phyloP scores from a whole-genome alignment of 2,329 filamentous ascomycete genomes.

The Penicillium sp. region DNA sequence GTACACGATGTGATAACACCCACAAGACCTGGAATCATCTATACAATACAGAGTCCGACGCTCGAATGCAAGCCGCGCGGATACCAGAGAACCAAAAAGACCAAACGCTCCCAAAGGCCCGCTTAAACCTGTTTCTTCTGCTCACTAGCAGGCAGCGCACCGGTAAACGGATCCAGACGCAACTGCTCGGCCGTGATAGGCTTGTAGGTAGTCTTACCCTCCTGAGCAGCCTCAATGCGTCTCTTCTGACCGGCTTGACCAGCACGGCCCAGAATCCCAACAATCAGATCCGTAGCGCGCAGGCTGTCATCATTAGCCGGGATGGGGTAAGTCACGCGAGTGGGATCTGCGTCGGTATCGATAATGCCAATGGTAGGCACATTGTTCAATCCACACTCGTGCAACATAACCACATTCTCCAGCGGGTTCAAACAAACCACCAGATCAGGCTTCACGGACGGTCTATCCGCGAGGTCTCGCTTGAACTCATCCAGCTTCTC shows the following conservation, averaged over 20 bases:
- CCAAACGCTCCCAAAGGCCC: not conserved
- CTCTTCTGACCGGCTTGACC: conserved; percentile 72
- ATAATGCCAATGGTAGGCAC: conserved; percentile 94
- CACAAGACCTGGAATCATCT: conserved; percentile 26
- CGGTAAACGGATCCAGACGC: conserved; percentile 27
- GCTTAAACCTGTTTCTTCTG: conserved; percentile 6
- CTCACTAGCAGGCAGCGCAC: conserved; percentile 11
- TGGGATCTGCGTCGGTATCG: conserved; percentile 88
- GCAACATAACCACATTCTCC: conserved; percentile 86
- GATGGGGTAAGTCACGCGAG: conserved; percentile 94
- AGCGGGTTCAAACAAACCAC: conserved; percentile 90
- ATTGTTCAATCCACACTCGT: conserved; percentile 83
- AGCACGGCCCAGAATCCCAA: conserved; percentile 79
- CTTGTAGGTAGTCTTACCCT: conserved; percentile 61
- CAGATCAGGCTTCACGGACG: conserved; percentile 77
- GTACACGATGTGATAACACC: conserved; percentile 26
- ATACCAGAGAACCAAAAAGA: conserved; percentile 7
- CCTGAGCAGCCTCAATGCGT: conserved; percentile 61
- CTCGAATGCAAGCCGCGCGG: conserved; percentile 18
- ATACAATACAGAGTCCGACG: conserved; percentile 35
- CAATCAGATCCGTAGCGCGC: conserved; percentile 76
- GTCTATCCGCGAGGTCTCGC: conserved; percentile 59
- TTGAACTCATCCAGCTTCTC: conserved; percentile 63
- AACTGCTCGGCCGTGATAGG: conserved; percentile 25
- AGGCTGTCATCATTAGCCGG: conserved; percentile 96